These are phyloP conservation scores for Penicillium canescens DNA, from an alignment of 495 filamentous ascomycete species.

Conservation along the genomic window DNA sequence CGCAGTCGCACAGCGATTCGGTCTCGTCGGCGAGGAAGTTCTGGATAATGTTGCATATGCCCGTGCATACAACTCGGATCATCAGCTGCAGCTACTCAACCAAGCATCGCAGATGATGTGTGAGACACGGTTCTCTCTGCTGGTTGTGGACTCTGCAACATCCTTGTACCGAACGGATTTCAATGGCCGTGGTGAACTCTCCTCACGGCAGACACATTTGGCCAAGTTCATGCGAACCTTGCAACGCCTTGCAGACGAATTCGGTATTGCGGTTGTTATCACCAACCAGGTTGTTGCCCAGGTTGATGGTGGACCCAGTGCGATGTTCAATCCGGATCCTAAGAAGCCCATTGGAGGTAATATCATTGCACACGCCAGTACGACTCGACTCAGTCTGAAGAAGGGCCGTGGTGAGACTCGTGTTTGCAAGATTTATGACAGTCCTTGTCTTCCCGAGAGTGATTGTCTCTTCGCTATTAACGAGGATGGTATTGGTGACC, in stretches of 20 bases:
- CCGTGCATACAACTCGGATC: slow-evolving; percentile 96
- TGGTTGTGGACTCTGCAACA: slow-evolving; percentile 94
- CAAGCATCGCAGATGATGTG: slow-evolving; percentile 99
- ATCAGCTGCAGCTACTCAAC: slow-evolving; percentile 91
- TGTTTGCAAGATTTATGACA: slow-evolving; percentile 98
- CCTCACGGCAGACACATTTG: slow-evolving; percentile 84
- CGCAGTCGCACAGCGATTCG: slow-evolving; percentile 89
- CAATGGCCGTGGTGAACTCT: slow-evolving; percentile 89
- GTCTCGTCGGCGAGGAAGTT: slow-evolving; percentile 93
- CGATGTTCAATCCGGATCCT: slow-evolving; percentile 99
- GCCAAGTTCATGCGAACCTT: slow-evolving; percentile 97
- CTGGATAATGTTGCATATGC: slow-evolving; percentile 98
- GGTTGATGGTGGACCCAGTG: slow-evolving; percentile 89
- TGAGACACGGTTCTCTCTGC: slow-evolving; percentile 92
- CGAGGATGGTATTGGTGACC: slow-evolving; percentile 95
- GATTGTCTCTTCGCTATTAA: slow-evolving; percentile 97
- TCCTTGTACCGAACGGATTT: slow-evolving; percentile 96
- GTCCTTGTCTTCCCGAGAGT: slow-evolving; percentile 92
- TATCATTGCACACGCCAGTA: slow-evolving; percentile 96
- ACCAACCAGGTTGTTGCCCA: slow-evolving; percentile 99
- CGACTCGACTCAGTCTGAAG: slow-evolving; percentile 85
- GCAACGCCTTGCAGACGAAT: slow-evolving; percentile 93
- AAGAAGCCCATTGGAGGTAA: slow-evolving; percentile 99
- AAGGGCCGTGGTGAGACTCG: slow-evolving; percentile 94
- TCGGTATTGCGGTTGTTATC: slow-evolving; percentile 97